Percentiles rank a stretch among this genome's conserved stretches.
These are phyloP conservation scores for Candida broadrunensis DNA, from an alignment of 805 yeast genomes.

Conservation along the genomic window DNA sequence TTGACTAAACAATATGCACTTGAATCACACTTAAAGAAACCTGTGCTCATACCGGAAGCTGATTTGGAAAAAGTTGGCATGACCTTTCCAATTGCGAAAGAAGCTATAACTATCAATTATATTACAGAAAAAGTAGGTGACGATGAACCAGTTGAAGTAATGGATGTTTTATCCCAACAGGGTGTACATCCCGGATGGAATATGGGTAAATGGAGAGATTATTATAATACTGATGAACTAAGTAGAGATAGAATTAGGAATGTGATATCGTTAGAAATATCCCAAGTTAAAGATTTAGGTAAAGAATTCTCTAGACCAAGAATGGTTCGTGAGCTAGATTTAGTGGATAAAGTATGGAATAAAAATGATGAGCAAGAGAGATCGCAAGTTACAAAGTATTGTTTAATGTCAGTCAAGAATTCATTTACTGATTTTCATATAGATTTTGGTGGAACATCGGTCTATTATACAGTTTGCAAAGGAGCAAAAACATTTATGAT, in stretches of 20 bases:
- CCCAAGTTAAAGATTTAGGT: conserved; percentile 50
- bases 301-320: conserved; percentile 56
- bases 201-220: conserved; percentile 70
- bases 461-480: conserved; percentile 76
- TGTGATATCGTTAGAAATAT: conserved; percentile 79
- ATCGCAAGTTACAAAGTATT: conserved; percentile 71
- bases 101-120: conserved; percentile 49
- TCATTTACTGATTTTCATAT: conserved; percentile 88
- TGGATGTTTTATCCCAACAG: conserved; percentile 86
- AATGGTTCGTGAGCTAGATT: conserved; percentile 62
- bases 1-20: conserved; percentile 36
- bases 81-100: conserved; percentile 44
- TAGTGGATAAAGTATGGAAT: conserved; percentile 68
- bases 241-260: conserved; percentile 68
- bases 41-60: conserved; percentile 42
- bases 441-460: conserved; percentile 92
- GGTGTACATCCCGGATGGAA: conserved; percentile 63
- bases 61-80: conserved; percentile 39
- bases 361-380: conserved; percentile 24
- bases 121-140: conserved; percentile 61
- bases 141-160: conserved; percentile 67
- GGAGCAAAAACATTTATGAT: conserved; percentile 75
- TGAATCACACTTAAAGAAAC: conserved; percentile 32
- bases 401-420: conserved; percentile 78
- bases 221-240: conserved; percentile 45